Evolutionary conservation across 805 yeast genomes (phyloP).

Genomic region (Jamesozyma spencerorum): DNA sequence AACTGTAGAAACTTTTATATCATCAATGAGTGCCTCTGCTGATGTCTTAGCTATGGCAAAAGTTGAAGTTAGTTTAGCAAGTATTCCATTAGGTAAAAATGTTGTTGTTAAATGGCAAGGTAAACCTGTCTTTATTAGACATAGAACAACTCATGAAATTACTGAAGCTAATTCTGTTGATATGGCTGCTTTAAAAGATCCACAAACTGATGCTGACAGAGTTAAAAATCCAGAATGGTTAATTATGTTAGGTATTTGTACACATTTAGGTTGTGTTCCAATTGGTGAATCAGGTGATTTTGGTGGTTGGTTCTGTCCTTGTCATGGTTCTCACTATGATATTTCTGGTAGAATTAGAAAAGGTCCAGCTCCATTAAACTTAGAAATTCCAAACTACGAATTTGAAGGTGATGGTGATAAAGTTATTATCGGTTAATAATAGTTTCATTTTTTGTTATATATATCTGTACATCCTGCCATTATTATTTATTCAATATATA

Average conservation of each 20-base stretch:
- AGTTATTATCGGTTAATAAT: slow-evolving; percentile 71
- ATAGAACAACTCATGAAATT: slow-evolving; percentile 89
- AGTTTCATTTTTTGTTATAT: slow-evolving; percentile 1
- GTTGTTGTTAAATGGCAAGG: slow-evolving; percentile 99
- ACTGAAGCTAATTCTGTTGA: slow-evolving; percentile 88
- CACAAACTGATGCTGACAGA: slow-evolving; percentile 87
- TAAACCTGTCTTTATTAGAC: slow-evolving; percentile 98
- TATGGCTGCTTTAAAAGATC: slow-evolving; percentile 76
- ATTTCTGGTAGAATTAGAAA: slow-evolving; percentile 99
- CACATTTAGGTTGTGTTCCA: slow-evolving; percentile 99
- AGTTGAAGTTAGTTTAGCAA: slow-evolving; percentile 89
- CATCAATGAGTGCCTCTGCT: slow-evolving; percentile 95
- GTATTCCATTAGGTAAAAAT: slow-evolving; percentile 95
- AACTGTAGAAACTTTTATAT: slow-evolving; percentile 85
- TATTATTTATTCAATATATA: slow-evolving; percentile 3
- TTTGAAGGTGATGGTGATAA: slow-evolving; percentile 78
- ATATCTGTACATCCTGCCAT: slow-evolving; percentile 3
- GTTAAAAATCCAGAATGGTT: slow-evolving; percentile 97
- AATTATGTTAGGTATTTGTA: slow-evolving; percentile 98
- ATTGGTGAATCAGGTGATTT: slow-evolving; percentile 99
- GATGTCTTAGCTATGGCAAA: slow-evolving; percentile 99
- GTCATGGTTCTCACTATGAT: slow-evolving; percentile 99
- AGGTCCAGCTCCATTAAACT: slow-evolving; percentile 99
- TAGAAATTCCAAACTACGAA: slow-evolving; percentile 90
- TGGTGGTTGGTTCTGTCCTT: slow-evolving; percentile 99